phyloP scores from a whole-genome alignment of 306 rosid genomes.

The Ormosia semicastrata region DNA sequence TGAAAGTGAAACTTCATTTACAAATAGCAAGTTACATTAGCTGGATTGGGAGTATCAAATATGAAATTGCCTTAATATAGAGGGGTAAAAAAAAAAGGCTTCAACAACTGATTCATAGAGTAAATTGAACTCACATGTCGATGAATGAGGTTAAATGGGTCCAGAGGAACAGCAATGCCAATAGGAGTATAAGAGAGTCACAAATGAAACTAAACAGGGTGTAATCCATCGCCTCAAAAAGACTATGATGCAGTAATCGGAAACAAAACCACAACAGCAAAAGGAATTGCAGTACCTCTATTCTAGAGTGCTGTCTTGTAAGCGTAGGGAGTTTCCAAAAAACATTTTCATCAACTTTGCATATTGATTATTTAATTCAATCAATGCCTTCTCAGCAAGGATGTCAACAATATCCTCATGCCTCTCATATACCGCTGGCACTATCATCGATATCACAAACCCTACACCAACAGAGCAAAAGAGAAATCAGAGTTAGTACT shows the following conservation, averaged over 20 bases:
- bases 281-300: constrained; percentile 19
- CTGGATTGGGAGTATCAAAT: not conserved
- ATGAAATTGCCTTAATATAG: not conserved
- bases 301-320: constrained; percentile 9
- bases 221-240: constrained; percentile 45
- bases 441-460: constrained; percentile 35
- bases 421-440: constrained; percentile 56
- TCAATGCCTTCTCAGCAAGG: constrained; percentile 32
- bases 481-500: constrained; percentile 7
- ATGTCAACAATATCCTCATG: constrained; percentile 50
- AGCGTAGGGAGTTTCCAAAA: constrained; percentile 19
- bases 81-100: not conserved
- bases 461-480: constrained; percentile 43
- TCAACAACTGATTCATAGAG: not conserved
- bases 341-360: constrained; percentile 36
- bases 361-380: constrained; percentile 33
- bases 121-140: constrained; percentile 43
- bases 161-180: constrained; percentile 51
- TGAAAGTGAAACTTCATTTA: not conserved
- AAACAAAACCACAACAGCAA: not conserved
- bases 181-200: constrained; percentile 37
- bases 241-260: not conserved
- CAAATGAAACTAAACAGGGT: constrained; percentile 49
- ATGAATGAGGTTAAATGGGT: constrained; percentile 34
- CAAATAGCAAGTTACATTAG: not conserved